These are phyloP conservation scores for Ophiostoma ulmi DNA, from an alignment of 2,329 filamentous ascomycete genomes.

Conservation along the genomic window DNA sequence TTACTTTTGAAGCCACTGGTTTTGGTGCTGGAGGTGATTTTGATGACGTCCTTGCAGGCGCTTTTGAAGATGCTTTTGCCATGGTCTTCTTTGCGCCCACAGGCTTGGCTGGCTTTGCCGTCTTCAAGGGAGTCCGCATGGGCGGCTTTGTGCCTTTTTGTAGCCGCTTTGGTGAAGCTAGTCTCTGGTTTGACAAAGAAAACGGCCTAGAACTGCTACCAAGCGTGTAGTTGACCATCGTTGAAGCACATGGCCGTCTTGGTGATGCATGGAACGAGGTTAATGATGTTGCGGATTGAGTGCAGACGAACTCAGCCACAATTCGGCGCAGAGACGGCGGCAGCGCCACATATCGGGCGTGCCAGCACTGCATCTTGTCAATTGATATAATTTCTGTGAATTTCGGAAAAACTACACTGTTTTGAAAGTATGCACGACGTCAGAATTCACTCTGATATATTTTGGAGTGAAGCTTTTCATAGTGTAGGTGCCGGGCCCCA, in stretches of 20 bases:
- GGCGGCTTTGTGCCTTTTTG: conserved; percentile 1
- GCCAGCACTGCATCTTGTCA: conserved; percentile 15
- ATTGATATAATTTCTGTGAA: neutral
- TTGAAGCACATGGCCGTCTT: neutral
- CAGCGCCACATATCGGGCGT: conserved; percentile 28
- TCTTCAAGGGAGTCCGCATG: conserved; percentile 12
- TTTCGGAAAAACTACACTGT: neutral
- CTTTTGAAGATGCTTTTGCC: neutral
- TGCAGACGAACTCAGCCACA: conserved; percentile 21
- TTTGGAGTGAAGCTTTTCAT: neutral
- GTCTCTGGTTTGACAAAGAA: neutral
- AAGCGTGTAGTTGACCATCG: neutral
- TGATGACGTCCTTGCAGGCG: neutral
- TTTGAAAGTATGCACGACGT: neutral
- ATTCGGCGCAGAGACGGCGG: conserved; percentile 27
- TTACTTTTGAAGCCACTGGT: neutral
- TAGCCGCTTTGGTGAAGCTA: neutral
- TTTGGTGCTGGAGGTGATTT: neutral
- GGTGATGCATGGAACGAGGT: neutral
- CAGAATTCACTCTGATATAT: neutral
- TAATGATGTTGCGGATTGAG: neutral
- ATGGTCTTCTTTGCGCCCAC: neutral
- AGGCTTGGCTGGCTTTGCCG: neutral
- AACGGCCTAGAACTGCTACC: neutral
- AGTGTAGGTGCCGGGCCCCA: neutral